Percentiles rank a stretch among this genome's conserved stretches.
Evolutionary conservation across 768 basidiomycete species (phyloP).

Genomic region (Xerocomellus intermedius): DNA sequence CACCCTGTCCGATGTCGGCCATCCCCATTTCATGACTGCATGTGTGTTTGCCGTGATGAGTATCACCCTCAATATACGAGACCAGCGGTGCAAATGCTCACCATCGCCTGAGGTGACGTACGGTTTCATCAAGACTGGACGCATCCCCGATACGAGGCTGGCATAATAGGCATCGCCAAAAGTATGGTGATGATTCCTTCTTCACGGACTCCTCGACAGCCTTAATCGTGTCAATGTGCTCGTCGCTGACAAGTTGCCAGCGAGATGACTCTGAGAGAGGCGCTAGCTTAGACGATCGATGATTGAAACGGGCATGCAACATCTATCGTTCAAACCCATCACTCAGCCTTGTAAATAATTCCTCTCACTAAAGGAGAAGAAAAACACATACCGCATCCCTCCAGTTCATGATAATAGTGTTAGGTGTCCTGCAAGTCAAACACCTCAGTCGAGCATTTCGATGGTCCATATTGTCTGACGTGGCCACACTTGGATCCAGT

Average conservation of each 20-base stretch:
- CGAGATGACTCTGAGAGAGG: background rate
- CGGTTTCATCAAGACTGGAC: too few species aligned
- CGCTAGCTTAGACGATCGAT: background rate
- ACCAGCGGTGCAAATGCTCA: too few species aligned
- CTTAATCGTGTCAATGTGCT: background rate
- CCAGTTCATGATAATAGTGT: background rate
- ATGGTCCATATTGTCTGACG: slow-evolving; percentile 9
- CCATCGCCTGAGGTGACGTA: too few species aligned
- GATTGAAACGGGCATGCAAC: background rate
- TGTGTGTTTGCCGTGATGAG: too few species aligned
- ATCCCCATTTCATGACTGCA: too few species aligned
- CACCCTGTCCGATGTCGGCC: too few species aligned
- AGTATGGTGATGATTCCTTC: too few species aligned
- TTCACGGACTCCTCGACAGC: too few species aligned
- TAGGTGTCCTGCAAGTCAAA: background rate
- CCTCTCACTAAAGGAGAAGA: background rate
- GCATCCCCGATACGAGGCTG: too few species aligned
- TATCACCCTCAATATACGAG: too few species aligned
- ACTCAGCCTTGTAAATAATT: background rate
- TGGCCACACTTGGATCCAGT: slow-evolving; percentile 8
- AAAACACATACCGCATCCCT: slow-evolving; percentile 5
- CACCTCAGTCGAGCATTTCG: slow-evolving; percentile 5
- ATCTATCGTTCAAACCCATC: background rate
- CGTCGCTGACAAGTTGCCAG: slow-evolving; percentile 1
- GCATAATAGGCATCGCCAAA: too few species aligned